phyloP scores from a whole-genome alignment of 1,139 yeast genomes.

The Groenewaldozyma auringiensis region DNA sequence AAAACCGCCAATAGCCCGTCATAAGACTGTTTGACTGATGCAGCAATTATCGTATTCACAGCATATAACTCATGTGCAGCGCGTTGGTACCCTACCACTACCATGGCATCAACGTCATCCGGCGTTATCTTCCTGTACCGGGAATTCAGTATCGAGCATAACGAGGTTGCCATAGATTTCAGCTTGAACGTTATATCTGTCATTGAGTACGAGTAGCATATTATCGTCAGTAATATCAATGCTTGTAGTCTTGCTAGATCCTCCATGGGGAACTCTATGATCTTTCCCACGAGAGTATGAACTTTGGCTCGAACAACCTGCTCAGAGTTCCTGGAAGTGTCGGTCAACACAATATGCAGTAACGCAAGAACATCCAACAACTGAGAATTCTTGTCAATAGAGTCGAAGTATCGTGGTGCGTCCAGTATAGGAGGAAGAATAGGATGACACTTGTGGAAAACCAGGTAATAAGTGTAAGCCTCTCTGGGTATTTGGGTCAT shows the following conservation, averaged over 20 bases:
- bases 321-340: background rate
- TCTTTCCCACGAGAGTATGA: background rate
- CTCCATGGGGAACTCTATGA: background rate
- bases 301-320: background rate
- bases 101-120: background rate
- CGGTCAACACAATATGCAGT: background rate
- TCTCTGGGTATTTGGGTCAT: background rate
- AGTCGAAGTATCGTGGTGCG: background rate
- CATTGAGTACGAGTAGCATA: background rate
- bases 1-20: background rate
- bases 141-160: background rate
- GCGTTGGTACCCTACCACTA: background rate
- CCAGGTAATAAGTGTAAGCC: background rate
- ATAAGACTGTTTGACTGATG: background rate
- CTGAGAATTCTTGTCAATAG: background rate
- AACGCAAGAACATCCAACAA: background rate
- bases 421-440: background rate
- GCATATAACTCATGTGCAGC: slow-evolving; percentile 1
- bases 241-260: background rate
- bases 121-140: background rate
- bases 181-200: background rate
- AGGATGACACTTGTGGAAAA: background rate
- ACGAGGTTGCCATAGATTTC: background rate
- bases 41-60: background rate
- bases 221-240: background rate